Conservation (phyloP, 164 flowering plant species). For the Euptelea pleiosperma region DNA sequence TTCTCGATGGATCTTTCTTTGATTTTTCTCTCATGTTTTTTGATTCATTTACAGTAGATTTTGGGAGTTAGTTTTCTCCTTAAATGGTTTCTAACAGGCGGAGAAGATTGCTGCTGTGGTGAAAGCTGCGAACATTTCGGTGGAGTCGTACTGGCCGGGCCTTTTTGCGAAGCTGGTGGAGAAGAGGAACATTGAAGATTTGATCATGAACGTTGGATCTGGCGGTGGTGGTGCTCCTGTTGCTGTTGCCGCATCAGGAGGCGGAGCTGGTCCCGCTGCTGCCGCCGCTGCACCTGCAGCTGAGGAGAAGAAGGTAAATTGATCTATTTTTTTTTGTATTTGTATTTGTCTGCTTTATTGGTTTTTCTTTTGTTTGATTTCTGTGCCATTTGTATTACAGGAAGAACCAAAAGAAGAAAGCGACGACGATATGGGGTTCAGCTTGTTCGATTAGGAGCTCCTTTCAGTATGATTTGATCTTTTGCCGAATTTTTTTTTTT, state of each 20-base stretch:
- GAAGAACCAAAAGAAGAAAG: constrained; percentile 47
- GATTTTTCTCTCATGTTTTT: too few species aligned
- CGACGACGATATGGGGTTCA: constrained; percentile 46
- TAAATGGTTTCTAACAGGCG: constrained; percentile 12
- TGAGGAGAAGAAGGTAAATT: constrained; percentile 26
- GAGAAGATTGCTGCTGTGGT: constrained; percentile 28
- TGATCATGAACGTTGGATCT: constrained; percentile 22
- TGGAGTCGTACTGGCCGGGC: constrained; percentile 25
- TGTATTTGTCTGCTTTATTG: background rate
- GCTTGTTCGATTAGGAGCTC: constrained; percentile 35
- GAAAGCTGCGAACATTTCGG: constrained; percentile 17
- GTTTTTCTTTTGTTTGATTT: too few species aligned
- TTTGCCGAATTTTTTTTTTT: constrained; percentile 6
- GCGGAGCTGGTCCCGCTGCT: constrained; percentile 11
- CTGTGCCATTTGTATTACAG: constrained; percentile 16
- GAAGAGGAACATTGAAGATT: constrained; percentile 25
- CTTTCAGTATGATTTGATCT: constrained; percentile 14
- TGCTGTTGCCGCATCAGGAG: constrained; percentile 8
- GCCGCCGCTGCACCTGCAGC: constrained; percentile 22
- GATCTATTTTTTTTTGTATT: background rate
- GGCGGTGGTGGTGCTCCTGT: constrained; percentile 23
- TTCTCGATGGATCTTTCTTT: too few species aligned
- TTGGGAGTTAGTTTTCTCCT: background rate
- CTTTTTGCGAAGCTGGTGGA: constrained; percentile 27
- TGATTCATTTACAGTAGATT: background rate